These are phyloP conservation scores for Phialophora chinensis DNA, from an alignment of 2,329 filamentous ascomycete species.

Conservation along the genomic window DNA sequence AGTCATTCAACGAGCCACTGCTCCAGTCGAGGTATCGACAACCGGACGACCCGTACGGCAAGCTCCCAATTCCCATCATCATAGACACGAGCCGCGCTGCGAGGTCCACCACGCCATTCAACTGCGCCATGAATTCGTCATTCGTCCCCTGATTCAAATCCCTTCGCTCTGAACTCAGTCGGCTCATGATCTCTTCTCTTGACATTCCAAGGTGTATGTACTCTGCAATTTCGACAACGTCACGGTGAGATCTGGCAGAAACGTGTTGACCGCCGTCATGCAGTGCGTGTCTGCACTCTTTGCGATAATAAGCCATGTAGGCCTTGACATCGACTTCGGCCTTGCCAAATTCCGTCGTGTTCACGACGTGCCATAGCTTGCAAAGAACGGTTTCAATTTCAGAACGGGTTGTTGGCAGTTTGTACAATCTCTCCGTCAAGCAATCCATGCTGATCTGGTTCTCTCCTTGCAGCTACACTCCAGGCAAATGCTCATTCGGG, in stretches of 20 bases:
- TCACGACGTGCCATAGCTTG: no score
- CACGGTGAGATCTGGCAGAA: not conserved
- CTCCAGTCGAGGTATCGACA: not conserved
- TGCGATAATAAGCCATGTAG: conserved; percentile 10
- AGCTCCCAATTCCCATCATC: conserved; percentile 4
- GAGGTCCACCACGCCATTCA: conserved; percentile 15
- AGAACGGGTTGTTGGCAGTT: not conserved
- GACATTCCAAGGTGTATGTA: not conserved
- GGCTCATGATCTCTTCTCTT: not conserved
- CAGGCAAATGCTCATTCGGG: no score
- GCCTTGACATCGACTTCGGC: not conserved
- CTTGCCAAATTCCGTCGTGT: not conserved
- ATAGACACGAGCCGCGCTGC: conserved; percentile 6
- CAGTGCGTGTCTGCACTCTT: conserved; percentile 3
- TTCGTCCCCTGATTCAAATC: not conserved
- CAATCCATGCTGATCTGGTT: not conserved
- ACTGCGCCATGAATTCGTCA: not conserved
- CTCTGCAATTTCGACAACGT: conserved; percentile 4
- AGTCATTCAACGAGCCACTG: not conserved
- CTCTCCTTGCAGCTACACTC: not conserved
- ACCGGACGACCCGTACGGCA: not conserved
- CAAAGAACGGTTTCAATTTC: not conserved
- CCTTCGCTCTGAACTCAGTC: not conserved
- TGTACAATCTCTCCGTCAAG: not conserved
- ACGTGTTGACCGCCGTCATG: conserved; percentile 1